These are phyloP conservation scores for Amylocarpus encephaloides DNA, from an alignment of 2,329 filamentous ascomycete species.

Conservation along the genomic window DNA sequence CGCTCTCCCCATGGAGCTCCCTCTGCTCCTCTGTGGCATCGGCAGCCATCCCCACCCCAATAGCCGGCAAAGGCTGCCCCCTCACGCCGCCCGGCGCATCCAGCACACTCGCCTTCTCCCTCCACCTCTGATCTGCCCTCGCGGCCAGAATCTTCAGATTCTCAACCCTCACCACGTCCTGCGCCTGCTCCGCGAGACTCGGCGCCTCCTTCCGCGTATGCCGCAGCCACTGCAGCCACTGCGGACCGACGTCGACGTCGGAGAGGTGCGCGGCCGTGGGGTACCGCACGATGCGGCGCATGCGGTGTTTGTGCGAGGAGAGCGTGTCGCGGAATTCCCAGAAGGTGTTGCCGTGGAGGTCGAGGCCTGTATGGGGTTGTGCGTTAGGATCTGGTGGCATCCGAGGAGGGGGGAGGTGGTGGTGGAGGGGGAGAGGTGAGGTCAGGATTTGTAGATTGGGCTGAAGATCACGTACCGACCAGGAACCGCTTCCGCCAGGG, in stretches of 20 bases:
- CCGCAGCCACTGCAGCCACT: slow-evolving; percentile 65
- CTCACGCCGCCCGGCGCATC: slow-evolving; percentile 33
- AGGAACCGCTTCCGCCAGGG: slow-evolving; percentile 60
- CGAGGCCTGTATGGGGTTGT: slow-evolving; percentile 43
- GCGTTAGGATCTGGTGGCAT: neutral
- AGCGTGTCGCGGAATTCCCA: slow-evolving; percentile 56
- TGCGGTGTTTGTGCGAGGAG: slow-evolving; percentile 37
- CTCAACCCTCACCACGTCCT: slow-evolving; percentile 46
- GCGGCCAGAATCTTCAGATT: slow-evolving; percentile 51
- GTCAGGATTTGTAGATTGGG: neutral
- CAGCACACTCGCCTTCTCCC: slow-evolving; percentile 47
- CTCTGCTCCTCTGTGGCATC: neutral
- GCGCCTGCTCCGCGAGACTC: slow-evolving; percentile 48
- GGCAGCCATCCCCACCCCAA: slow-evolving; percentile 15
- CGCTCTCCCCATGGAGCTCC: no score
- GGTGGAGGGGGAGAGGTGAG: neutral
- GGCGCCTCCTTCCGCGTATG: slow-evolving; percentile 51
- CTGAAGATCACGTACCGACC: slow-evolving; percentile 41
- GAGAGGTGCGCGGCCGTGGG: slow-evolving; percentile 47
- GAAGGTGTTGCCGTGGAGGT: slow-evolving; percentile 61
- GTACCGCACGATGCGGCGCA: slow-evolving; percentile 57
- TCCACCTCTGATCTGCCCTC: slow-evolving; percentile 58
- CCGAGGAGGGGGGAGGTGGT: neutral
- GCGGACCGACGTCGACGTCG: slow-evolving; percentile 50
- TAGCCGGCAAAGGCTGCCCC: slow-evolving; percentile 28